These are phyloP conservation scores for Colletotrichum sp. DNA, from an alignment of 2,329 filamentous ascomycete genomes.

Conservation along the genomic window DNA sequence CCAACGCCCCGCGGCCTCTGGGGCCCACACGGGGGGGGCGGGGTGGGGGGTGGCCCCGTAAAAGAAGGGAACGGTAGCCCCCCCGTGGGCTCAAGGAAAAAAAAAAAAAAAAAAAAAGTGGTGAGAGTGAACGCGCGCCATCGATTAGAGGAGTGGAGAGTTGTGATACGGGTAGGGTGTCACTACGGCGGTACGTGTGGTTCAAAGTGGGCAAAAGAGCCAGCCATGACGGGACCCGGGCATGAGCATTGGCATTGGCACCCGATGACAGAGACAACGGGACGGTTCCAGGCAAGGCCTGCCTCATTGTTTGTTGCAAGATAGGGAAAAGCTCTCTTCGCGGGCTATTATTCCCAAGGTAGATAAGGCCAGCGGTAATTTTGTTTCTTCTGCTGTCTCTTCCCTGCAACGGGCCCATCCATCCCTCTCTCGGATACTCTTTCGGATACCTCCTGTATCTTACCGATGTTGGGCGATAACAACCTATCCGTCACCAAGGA, in stretches of 20 bases:
- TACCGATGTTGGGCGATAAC: background rate
- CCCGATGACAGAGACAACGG: background rate
- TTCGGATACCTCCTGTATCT: background rate
- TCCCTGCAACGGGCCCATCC: background rate
- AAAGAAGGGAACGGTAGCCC: too few species aligned
- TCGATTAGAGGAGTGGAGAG: constrained; percentile 15
- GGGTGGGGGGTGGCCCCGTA: too few species aligned
- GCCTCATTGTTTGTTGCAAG: background rate
- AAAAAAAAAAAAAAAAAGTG: constrained; percentile 1
- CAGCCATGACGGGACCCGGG: background rate
- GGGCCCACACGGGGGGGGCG: too few species aligned
- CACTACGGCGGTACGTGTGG: constrained; percentile 12
- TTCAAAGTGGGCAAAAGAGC: constrained; percentile 19
- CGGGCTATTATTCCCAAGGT: background rate
- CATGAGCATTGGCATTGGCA: background rate
- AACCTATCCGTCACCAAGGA: background rate
- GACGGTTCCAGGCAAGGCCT: background rate
- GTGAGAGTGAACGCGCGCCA: constrained; percentile 14
- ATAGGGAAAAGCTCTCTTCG: background rate
- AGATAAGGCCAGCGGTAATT: background rate
- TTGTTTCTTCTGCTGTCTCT: background rate
- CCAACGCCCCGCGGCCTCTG: too few species aligned
- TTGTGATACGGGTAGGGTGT: constrained; percentile 22
- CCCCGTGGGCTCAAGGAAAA: too few species aligned
- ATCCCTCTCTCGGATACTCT: background rate